phyloP scores from a whole-genome alignment of 441 rosid species.

The Mallotus japonicus region DNA sequence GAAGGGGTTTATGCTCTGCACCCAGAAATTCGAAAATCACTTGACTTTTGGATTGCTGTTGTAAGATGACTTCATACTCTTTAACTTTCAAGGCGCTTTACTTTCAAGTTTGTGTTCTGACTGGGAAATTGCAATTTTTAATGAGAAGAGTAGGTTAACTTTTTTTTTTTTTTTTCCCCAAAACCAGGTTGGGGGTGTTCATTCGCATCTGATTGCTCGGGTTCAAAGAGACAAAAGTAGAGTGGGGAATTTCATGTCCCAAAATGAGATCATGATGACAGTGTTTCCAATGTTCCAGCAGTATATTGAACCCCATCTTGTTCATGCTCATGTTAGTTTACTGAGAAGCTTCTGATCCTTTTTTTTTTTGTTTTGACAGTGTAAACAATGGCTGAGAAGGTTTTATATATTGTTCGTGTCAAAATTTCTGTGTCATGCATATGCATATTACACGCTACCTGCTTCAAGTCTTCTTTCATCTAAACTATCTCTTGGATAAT shows the following conservation, averaged over 20 bases:
- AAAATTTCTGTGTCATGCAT: background rate
- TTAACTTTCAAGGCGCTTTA: constrained; percentile 12
- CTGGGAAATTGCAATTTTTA: background rate
- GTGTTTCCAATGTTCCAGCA: constrained; percentile 99
- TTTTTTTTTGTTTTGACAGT: constrained; percentile 13
- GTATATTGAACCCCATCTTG: constrained; percentile 98
- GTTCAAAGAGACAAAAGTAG: constrained; percentile 99
- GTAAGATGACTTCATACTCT: constrained; percentile 50
- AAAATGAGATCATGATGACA: constrained; percentile 96
- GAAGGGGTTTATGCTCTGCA: constrained; percentile 98
- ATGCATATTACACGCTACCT: background rate
- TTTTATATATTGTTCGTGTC: background rate
- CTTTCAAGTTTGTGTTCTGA: constrained; percentile 12
- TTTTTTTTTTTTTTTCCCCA: constrained; percentile 23
- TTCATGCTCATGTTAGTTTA: constrained; percentile 94
- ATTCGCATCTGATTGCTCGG: constrained; percentile 95
- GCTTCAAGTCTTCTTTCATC: background rate
- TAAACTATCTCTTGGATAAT: background rate
- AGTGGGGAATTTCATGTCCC: constrained; percentile 85
- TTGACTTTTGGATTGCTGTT: constrained; percentile 99
- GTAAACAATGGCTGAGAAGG: background rate
- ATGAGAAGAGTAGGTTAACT: constrained; percentile 19
- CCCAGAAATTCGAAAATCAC: constrained; percentile 86
- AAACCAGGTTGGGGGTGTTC: constrained; percentile 97
- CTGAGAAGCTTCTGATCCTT: constrained; percentile 20